Base-by-base conservation (phyloP, 192 early-diverging fungal genomes). In the Paraglomus occultum region DNA sequence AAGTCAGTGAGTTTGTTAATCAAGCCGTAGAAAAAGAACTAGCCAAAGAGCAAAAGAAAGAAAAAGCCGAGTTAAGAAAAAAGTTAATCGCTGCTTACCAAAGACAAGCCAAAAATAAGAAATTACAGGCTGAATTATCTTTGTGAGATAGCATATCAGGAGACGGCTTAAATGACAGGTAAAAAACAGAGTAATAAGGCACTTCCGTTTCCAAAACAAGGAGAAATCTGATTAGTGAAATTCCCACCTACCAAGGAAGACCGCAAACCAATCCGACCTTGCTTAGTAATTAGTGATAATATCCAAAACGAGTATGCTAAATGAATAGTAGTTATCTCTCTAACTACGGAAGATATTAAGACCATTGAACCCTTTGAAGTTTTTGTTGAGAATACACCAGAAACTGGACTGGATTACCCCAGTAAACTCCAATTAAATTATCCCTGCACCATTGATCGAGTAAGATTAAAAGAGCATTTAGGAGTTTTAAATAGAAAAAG, bases 351-450 rank as follows among this genome's bases (percentile, higher is more conserved):
- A 1, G 49, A 51, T 12, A 38, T 50, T 38, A 14, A 50, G 42
- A 31, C 5, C 39, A n/a, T 51, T 65, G 31, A 39, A 51, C 64
- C 64, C 15, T 65, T 65, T 65, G 64, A 65, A 51, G 49, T 65
- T 39, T 65, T 10, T 65, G 39, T 65, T 50, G 38, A 65, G 11
- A 65, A 65, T 22, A 65, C 22, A 31, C 8, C 14, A 8, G 64
- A 65, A 51, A 65, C 18, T 15, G 64, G 64, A 40, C 40, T 65
- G 52, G 64, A 65, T 22, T 57, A 15, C 3, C 54, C 18, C 2
- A 57, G 54, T 23, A 57, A 23, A 23, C 5, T 61, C 1, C 7
- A 39, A 42, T 20, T 61, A 8, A 43, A 39, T 61, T 61, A 61
- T 43, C 38, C 59, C 20, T 18, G 18, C 38, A 61, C 59, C 4